phyloP scores from a whole-genome alignment of 768 basidiomycete genomes.

The Obba rivulosa region DNA sequence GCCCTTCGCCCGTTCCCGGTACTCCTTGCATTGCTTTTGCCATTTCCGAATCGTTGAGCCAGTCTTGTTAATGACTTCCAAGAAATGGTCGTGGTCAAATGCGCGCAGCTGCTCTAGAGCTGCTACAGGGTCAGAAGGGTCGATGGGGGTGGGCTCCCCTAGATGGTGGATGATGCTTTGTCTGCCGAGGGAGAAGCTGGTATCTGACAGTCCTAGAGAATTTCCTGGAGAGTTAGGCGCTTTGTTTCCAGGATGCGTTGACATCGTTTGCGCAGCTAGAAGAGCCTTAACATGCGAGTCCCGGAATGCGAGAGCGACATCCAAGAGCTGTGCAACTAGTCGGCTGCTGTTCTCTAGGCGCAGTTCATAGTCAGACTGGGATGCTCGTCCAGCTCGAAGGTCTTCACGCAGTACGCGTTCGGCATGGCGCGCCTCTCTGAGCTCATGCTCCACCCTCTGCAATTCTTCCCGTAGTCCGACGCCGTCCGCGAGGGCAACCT shows the following conservation, averaged over 20 bases:
- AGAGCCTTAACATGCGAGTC: constrained; percentile 72
- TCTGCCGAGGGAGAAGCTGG: constrained; percentile 41
- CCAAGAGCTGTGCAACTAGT: constrained; percentile 76
- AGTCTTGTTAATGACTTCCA: constrained; percentile 76
- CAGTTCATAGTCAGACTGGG: constrained; percentile 64
- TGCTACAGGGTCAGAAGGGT: constrained; percentile 66
- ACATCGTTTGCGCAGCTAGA: constrained; percentile 53
- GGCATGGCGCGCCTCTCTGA: constrained; percentile 58
- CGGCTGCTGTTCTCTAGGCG: constrained; percentile 59
- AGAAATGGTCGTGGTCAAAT: constrained; percentile 81
- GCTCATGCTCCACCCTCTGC: constrained; percentile 62
- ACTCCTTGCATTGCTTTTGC: constrained; percentile 96
- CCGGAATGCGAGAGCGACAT: constrained; percentile 74
- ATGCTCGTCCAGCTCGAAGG: constrained; percentile 60
- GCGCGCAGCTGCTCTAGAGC: constrained; percentile 66
- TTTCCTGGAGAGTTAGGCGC: constrained; percentile 34
- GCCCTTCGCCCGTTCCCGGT: constrained; percentile 90
- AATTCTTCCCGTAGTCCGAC: constrained; percentile 69
- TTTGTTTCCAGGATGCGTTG: constrained; percentile 39
- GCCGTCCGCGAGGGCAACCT: constrained; percentile 64
- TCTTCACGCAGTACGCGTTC: constrained; percentile 74
- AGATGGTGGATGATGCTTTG: constrained; percentile 47
- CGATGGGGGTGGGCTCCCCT: constrained; percentile 67
- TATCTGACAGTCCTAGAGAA: constrained; percentile 38
- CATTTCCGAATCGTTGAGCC: constrained; percentile 90